Conservation (phyloP, 164 flowering plant genomes). For the Kalanchoe fedtschenkoi region DNA sequence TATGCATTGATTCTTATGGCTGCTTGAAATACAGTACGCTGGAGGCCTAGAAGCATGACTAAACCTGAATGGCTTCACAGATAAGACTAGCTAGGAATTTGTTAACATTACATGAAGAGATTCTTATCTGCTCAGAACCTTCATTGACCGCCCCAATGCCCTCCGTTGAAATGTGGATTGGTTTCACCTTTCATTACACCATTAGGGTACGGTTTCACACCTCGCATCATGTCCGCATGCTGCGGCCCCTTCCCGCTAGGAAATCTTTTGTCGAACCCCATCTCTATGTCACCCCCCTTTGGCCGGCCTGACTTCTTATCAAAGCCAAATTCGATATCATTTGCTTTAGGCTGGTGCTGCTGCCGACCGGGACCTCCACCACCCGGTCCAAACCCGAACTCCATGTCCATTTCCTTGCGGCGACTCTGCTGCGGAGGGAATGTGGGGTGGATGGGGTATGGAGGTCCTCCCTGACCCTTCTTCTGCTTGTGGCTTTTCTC, state of each 20-base stretch:
- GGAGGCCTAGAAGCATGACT: neutral
- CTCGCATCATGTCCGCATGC: neutral
- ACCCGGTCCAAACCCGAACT: neutral
- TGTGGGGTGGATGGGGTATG: neutral
- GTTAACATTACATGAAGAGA: neutral
- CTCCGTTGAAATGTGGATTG: slow-evolving; percentile 2
- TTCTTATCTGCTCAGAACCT: neutral
- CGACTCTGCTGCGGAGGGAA: slow-evolving; percentile 3
- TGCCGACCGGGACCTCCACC: neutral
- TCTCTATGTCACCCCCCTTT: neutral
- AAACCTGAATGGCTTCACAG: neutral
- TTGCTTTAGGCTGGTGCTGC: neutral
- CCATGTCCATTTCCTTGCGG: neutral
- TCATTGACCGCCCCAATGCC: neutral
- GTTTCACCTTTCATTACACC: neutral
- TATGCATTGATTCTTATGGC: neutral
- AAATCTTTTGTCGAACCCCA: neutral
- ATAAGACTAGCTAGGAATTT: neutral
- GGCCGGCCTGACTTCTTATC: neutral
- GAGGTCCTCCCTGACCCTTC: neutral
- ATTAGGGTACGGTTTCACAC: neutral
- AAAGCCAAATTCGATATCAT: neutral
- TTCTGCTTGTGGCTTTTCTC: neutral
- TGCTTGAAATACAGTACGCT: neutral
- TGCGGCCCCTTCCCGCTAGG: neutral